These are phyloP conservation scores for Claviceps monticola DNA, from an alignment of 2,329 filamentous ascomycete species.

Conservation along the genomic window DNA sequence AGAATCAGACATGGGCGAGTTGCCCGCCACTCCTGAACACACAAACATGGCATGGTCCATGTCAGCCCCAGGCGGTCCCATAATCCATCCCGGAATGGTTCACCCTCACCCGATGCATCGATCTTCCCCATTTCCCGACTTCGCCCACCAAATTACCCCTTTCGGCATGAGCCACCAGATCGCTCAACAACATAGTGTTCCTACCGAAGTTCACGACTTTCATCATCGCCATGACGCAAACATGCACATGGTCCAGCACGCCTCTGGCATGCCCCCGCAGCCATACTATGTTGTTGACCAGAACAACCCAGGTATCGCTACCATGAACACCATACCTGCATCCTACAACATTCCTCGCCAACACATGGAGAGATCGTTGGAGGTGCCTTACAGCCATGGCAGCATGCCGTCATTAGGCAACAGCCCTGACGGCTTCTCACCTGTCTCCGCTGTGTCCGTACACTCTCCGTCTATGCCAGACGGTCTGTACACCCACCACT, in stretches of 20 bases:
- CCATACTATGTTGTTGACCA: constrained; percentile 47
- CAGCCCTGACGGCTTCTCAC: constrained; percentile 45
- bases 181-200: constrained; percentile 32
- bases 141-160: constrained; percentile 34
- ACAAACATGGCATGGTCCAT: constrained; percentile 38
- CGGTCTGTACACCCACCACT: constrained; percentile 43
- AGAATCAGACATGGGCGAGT: constrained; percentile 44
- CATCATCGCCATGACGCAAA: constrained; percentile 30
- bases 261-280: constrained; percentile 32
- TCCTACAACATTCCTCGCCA: constrained; percentile 39
- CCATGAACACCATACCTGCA: constrained; percentile 41
- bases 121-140: constrained; percentile 40
- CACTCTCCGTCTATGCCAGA: constrained; percentile 40
- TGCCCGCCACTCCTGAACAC: constrained; percentile 44
- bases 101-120: constrained; percentile 31
- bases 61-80: constrained; percentile 23
- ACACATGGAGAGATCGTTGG: constrained; percentile 32
- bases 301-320: constrained; percentile 46
- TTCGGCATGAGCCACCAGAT: constrained; percentile 29
- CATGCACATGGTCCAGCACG: constrained; percentile 35
- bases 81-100: constrained; percentile 23
- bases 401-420: constrained; percentile 39
- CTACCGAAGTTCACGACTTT: constrained; percentile 29
- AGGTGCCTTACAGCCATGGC: constrained; percentile 36
- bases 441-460: constrained; percentile 37